These are phyloP conservation scores for Arbutus unedo DNA, from an alignment of 148 eudicot genomes.

Conservation along the genomic window DNA sequence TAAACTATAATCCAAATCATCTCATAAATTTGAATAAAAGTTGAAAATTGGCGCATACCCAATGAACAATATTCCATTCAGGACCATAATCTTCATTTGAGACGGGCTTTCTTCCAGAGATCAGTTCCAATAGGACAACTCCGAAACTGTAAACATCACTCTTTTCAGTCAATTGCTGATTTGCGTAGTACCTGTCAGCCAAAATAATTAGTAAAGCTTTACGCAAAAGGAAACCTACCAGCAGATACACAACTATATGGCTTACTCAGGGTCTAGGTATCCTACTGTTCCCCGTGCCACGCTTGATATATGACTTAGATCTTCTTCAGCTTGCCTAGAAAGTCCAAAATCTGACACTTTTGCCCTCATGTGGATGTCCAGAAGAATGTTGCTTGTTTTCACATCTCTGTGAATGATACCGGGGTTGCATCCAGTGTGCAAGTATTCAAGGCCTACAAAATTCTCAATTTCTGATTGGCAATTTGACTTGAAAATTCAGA, in stretches of 20 bases:
- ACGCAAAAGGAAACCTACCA: background rate
- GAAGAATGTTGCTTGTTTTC: conserved; percentile 93
- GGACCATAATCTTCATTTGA: conserved; percentile 63
- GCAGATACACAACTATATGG: conserved; percentile 4
- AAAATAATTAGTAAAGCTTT: conserved; percentile 11
- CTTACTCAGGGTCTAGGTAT: conserved; percentile 96
- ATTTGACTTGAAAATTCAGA: background rate
- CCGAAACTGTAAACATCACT: conserved; percentile 95
- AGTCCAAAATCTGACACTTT: conserved; percentile 96
- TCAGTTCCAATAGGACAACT: conserved; percentile 81
- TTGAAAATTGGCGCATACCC: conserved; percentile 51
- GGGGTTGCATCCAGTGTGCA: conserved; percentile 97
- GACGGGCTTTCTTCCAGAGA: conserved; percentile 91
- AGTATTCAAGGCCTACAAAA: conserved; percentile 80
- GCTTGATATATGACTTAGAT: conserved; percentile 82
- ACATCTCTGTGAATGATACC: conserved; percentile 93
- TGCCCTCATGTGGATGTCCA: conserved; percentile 95
- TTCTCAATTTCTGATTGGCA: conserved; percentile 5
- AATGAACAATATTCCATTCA: conserved; percentile 94
- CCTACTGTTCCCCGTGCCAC: conserved; percentile 92
- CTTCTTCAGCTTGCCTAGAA: conserved; percentile 85
- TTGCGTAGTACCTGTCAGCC: conserved; percentile 70
- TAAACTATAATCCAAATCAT: background rate
- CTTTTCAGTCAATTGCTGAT: conserved; percentile 82
- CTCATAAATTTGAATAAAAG: background rate